These are phyloP conservation scores for Cryptococcus amylolentus DNA, from an alignment of 1,284 basidiomycete species.

Conservation along the genomic window DNA sequence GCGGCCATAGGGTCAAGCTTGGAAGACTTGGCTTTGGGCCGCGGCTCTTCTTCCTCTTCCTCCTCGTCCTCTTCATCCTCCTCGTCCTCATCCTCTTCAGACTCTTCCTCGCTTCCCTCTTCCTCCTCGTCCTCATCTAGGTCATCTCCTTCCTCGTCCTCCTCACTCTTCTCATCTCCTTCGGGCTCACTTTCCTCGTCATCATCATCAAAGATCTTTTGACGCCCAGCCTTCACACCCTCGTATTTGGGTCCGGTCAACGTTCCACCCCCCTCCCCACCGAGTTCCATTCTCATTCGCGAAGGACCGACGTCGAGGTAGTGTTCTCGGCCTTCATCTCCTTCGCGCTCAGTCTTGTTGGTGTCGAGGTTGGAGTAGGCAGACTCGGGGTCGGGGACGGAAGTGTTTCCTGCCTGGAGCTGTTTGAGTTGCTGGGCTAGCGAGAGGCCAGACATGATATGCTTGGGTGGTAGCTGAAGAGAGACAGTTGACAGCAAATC, in stretches of 20 bases:
- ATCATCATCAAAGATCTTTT: slow-evolving; percentile 55
- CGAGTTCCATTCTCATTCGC: slow-evolving; percentile 58
- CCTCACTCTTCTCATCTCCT: slow-evolving; percentile 25
- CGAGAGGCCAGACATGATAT: slow-evolving; percentile 41
- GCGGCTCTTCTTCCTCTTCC: slow-evolving; percentile 34
- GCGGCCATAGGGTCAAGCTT: slow-evolving; percentile 52
- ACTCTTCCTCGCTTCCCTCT: slow-evolving; percentile 40
- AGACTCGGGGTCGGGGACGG: slow-evolving; percentile 69
- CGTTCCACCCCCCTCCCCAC: slow-evolving; percentile 50
- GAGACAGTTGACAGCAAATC: background rate
- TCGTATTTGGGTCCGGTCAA: slow-evolving; percentile 61
- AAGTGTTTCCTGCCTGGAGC: slow-evolving; percentile 57
- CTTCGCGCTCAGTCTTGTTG: slow-evolving; percentile 21
- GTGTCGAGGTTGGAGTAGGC: slow-evolving; percentile 50
- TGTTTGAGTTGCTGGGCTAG: slow-evolving; percentile 78
- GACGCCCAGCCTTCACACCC: slow-evolving; percentile 62
- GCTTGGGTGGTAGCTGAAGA: background rate
- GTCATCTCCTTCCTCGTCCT: slow-evolving; percentile 63
- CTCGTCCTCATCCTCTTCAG: slow-evolving; percentile 51
- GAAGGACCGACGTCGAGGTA: slow-evolving; percentile 78
- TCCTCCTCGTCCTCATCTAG: slow-evolving; percentile 51
- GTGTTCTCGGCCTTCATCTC: slow-evolving; percentile 59
- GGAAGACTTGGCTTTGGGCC: slow-evolving; percentile 11
- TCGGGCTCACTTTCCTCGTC: slow-evolving; percentile 27
- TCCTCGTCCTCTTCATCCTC: slow-evolving; percentile 53